Evolutionary conservation across 441 rosid genomes (phyloP), one percentile per base, ranked within the genome.

Genomic region (Erysimum cheiri): DNA sequence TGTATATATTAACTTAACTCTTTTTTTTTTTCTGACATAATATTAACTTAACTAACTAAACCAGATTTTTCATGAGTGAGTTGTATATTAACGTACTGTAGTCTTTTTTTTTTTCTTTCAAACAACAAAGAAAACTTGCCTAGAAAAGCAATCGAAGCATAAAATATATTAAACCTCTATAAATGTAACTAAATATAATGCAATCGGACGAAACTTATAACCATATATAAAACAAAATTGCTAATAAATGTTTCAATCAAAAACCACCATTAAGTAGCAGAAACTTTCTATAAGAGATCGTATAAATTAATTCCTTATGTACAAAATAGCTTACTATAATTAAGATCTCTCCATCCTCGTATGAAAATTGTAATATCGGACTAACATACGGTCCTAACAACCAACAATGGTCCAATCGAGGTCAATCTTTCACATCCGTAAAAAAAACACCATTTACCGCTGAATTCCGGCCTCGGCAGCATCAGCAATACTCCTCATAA

Each of bases 401-500:
- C 64, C 69, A 74, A 50, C 62, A 40, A 50, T 67, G 39, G 50
- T 67, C 62, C 62, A 39, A 52, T 43, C 48, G 8, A 31, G 47
- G 13, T 41, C 57, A 33, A 33, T 48, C 22, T 65, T 59, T 66
- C 62, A 24, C 72, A 67, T 60, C 63, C 10, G 14, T 22, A 6
- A 24, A 62, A 14, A 37, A 47, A 47, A 65, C 24, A 12, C 41
- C 33, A 64, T 70, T 76, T 82, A 75, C 66, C 48, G 14, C 11
- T 78, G 72, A 58, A 56, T 76, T 69, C 67, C 39, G 11, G 70
- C 49, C 69, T 80, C 87, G n/a, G 85, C 71, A 61, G 82, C 85
- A 49, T 69, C 72, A 63, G 82, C 93, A 67, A 93, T 73, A 64
- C 77, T 80, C 61, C 81, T 80, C 97, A 93, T 93, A 57, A 85